phyloP scores from a whole-genome alignment of 768 basidiomycete species.

The Collybia nuda region DNA sequence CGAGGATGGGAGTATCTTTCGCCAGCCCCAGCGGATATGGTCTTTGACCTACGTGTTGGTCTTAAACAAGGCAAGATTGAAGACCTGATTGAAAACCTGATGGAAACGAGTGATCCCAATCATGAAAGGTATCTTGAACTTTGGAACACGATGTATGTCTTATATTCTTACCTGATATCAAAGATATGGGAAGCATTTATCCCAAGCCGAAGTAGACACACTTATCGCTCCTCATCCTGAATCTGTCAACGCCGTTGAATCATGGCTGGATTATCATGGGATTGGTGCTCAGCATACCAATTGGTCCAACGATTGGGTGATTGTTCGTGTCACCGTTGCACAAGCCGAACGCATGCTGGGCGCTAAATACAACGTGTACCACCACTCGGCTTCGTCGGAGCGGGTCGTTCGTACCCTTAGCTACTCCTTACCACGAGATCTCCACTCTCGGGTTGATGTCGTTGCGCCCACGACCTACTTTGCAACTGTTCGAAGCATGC shows the following conservation, averaged over 20 bases:
- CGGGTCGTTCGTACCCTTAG: constrained; percentile 54
- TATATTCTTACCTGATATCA: neutral
- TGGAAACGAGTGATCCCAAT: constrained; percentile 57
- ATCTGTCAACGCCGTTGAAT: constrained; percentile 45
- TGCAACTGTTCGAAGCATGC: constrained; percentile 46
- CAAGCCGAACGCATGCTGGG: constrained; percentile 64
- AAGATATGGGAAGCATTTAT: constrained; percentile 61
- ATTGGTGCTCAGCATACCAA: constrained; percentile 33
- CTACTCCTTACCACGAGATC: constrained; percentile 55
- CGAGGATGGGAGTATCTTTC: constrained; percentile 49
- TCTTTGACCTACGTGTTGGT: constrained; percentile 55
- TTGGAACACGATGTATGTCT: neutral
- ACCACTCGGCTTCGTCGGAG: constrained; percentile 46
- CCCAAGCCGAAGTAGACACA: constrained; percentile 54
- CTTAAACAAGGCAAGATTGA: constrained; percentile 55
- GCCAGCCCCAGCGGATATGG: constrained; percentile 44
- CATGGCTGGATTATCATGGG: constrained; percentile 56
- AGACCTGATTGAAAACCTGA: constrained; percentile 48
- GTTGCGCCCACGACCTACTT: constrained; percentile 55
- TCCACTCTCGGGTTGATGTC: constrained; percentile 55
- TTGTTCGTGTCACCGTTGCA: constrained; percentile 47
- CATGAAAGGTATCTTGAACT: constrained; percentile 36
- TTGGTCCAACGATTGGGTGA: constrained; percentile 55
- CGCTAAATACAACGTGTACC: constrained; percentile 57
- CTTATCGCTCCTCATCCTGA: constrained; percentile 55